Percentiles rank a stretch among this genome's conserved stretches.
Evolutionary conservation across 495 filamentous ascomycete species (phyloP).

Genomic region (Daldinia concentrica): DNA sequence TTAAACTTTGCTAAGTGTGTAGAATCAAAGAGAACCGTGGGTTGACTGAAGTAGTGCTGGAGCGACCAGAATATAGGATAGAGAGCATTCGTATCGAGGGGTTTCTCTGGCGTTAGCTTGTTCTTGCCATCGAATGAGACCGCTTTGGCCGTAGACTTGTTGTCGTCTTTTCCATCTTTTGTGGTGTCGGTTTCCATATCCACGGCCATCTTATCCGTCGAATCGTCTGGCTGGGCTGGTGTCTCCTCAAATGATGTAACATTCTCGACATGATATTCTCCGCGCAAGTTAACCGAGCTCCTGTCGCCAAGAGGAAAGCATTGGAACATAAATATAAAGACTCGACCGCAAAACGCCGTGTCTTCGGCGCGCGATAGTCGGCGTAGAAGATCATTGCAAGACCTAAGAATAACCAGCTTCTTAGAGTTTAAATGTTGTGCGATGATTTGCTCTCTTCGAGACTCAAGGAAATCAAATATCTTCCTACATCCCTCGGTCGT

Average conservation of each 20-base stretch:
- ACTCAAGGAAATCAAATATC: conserved; percentile 94
- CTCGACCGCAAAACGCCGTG: conserved; percentile 94
- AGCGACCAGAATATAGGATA: conserved; percentile 96
- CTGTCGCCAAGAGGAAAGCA: conserved; percentile 95
- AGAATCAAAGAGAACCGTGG: conserved; percentile 77
- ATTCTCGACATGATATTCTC: conserved; percentile 96
- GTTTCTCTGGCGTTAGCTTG: conserved; percentile 49
- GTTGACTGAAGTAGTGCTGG: conserved; percentile 90
- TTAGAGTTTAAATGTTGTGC: conserved; percentile 87
- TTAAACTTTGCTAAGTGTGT: conserved; percentile 81
- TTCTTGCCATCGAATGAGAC: conserved; percentile 61
- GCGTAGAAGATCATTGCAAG: conserved; percentile 93
- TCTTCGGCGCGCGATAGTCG: conserved; percentile 93
- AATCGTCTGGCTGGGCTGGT: conserved; percentile 56
- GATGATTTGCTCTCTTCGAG: conserved; percentile 84
- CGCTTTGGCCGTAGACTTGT: conserved; percentile 58
- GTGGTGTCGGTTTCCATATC: conserved; percentile 50
- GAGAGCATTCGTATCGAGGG: conserved; percentile 72
- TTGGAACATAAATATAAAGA: conserved; percentile 98
- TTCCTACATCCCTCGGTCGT: conserved; percentile 89
- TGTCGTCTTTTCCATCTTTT: conserved; percentile 50
- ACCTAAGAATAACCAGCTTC: conserved; percentile 83
- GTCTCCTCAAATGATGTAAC: conserved; percentile 83
- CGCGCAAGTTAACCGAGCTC: conserved; percentile 94
- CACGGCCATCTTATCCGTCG: conserved; percentile 71